Evolutionary conservation across 2,329 filamentous ascomycete species (phyloP).

Genomic region (Mycocentrospora acerina): DNA sequence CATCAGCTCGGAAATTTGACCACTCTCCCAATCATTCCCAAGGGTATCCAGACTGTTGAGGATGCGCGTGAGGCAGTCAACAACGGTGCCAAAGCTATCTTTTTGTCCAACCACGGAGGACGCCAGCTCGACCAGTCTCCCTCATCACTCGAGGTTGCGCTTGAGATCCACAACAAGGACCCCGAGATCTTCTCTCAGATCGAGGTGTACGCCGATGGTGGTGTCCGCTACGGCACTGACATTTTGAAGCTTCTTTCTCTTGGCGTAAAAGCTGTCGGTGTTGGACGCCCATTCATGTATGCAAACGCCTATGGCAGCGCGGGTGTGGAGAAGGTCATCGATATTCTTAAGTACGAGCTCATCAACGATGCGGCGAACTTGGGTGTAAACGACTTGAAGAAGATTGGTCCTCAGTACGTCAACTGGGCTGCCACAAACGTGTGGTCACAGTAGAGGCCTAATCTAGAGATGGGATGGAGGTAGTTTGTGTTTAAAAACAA

Average conservation of each 20-base stretch:
- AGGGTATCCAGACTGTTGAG: slow-evolving; percentile 45
- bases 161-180: slow-evolving; percentile 67
- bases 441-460: slow-evolving; percentile 3
- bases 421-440: slow-evolving; percentile 15
- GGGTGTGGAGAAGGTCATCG: slow-evolving; percentile 60
- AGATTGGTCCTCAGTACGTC: slow-evolving; percentile 27
- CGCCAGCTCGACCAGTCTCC: slow-evolving; percentile 54
- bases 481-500: no score
- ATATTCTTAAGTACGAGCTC: slow-evolving; percentile 56
- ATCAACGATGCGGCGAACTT: slow-evolving; percentile 37
- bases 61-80: slow-evolving; percentile 42
- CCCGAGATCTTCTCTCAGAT: slow-evolving; percentile 43
- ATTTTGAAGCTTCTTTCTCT: slow-evolving; percentile 43
- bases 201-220: slow-evolving; percentile 45
- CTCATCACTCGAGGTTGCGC: slow-evolving; percentile 71
- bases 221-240: slow-evolving; percentile 44
- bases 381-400: slow-evolving; percentile 33
- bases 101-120: slow-evolving; percentile 47
- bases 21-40: slow-evolving; percentile 41
- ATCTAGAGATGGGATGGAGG: no score
- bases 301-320: slow-evolving; percentile 59
- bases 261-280: slow-evolving; percentile 44
- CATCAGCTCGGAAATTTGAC: slow-evolving; percentile 41
- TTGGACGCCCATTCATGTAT: slow-evolving; percentile 56
- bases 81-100: slow-evolving; percentile 42